Percentiles rank a stretch among this genome's conserved stretches.
Evolutionary conservation across 1,139 yeast species (phyloP).

Genomic region (Scheffersomyces stambukii): DNA sequence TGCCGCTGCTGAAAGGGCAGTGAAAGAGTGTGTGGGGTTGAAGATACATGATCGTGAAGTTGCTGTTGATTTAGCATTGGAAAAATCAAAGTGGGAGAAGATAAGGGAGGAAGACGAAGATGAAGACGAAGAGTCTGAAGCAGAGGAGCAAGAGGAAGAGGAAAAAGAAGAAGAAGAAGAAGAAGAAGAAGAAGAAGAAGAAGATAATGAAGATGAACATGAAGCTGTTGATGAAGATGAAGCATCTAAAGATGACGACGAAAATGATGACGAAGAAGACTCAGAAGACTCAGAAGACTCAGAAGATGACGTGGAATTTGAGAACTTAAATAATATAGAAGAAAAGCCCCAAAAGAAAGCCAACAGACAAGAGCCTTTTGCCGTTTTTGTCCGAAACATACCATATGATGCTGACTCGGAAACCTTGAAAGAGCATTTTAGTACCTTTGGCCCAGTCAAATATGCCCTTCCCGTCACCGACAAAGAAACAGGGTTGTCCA

Average conservation of each 20-base stretch:
- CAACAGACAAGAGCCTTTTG: conserved; percentile 64
- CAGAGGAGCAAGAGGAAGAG: conserved; percentile 21
- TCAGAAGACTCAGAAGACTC: conserved; percentile 26
- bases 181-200: conserved; percentile 21
- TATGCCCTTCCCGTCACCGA: conserved; percentile 94
- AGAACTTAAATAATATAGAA: conserved; percentile 27
- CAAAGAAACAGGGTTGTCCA: conserved; percentile 77
- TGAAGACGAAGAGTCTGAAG: conserved; percentile 31
- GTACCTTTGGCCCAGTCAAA: conserved; percentile 75
- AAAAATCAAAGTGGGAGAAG: conserved; percentile 75
- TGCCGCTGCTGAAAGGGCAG: conserved; percentile 75
- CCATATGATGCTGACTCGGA: conserved; percentile 94
- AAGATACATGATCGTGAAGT: conserved; percentile 89
- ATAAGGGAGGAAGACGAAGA: conserved; percentile 37
- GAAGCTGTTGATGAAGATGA: conserved; percentile 34
- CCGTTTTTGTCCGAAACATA: conserved; percentile 83
- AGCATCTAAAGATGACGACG: conserved; percentile 30
- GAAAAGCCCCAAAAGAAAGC: conserved; percentile 32
- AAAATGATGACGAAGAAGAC: conserved; percentile 23
- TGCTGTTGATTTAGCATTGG: conserved; percentile 91
- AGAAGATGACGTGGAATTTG: conserved; percentile 23
- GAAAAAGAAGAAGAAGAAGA: conserved; percentile 21
- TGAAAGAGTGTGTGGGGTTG: conserved; percentile 66
- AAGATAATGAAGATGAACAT: conserved; percentile 26
- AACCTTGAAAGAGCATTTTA: conserved; percentile 68